Base-by-base conservation (phyloP, 441 rosid genomes). In the Croton setiger region DNA sequence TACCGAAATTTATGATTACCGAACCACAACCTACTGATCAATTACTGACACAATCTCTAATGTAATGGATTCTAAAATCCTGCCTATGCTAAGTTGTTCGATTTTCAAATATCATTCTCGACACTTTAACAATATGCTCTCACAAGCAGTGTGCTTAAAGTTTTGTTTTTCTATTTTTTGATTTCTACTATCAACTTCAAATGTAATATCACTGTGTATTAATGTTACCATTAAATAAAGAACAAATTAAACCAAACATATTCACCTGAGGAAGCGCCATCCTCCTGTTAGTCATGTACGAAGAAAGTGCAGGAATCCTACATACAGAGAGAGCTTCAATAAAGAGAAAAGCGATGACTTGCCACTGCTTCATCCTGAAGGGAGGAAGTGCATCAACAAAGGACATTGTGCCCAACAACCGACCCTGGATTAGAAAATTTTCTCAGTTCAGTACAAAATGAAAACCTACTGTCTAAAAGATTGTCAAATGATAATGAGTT, bases 351-450 rank as follows among this genome's bases (percentile, higher is more conserved):
- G 85, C 85, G 59, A 92, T 74, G 72, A 89, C 88, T 79, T 82
- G 86, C 99, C 98, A 95, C 64, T 88, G 95, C 66, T 85, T 90
- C 41, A 68, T 45, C 79, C 82, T 79, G 71, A 90, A 83, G 7
- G 95, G 80, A 0, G 96, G 96, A 75, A 92, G 78, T 4, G 97
- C 83, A 67, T 90, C 93, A 18, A 75, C 36, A 66, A 92, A 89
- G 60, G 97, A 80, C 96, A 95, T 89, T n/a, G 98, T 92, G 55
- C 85, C 91, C 86, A 92, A 81, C 78, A 92, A 81, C 71, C 67
- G 69, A 27, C 84, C 91, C 98, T 95, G 87, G 57, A 68, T 47
- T 58, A 57, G 64, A 0, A 27, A 60, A 39, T 9, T 49, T 36
- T 72, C 23, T 47, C 53, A 61, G 36, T 13, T 33, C 61, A 68